These are phyloP conservation scores for Phytopythium montanum DNA, from an alignment of 352 stramenopile species.

Conservation along the genomic window DNA sequence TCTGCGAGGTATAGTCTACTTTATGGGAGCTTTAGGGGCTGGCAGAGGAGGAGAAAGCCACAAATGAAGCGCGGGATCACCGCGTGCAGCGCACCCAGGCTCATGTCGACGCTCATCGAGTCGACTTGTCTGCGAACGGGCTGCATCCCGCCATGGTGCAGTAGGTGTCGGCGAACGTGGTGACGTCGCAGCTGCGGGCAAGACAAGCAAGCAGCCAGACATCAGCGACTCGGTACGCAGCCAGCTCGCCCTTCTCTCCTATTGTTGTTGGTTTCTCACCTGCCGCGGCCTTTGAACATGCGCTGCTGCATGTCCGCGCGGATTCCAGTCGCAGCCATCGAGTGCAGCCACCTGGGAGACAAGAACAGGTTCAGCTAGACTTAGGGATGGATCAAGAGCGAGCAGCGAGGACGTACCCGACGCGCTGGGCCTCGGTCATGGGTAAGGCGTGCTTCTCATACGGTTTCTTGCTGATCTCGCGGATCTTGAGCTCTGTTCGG, in stretches of 20 bases:
- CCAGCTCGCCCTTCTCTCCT: neutral
- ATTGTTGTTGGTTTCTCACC: constrained; percentile 20
- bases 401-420: constrained; percentile 35
- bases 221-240: neutral
- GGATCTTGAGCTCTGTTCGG: constrained; percentile 45
- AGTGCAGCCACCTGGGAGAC: constrained; percentile 62
- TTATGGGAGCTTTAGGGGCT: constrained; percentile 2
- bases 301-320: constrained; percentile 70
- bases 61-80: neutral
- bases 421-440: constrained; percentile 70
- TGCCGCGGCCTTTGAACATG: constrained; percentile 81
- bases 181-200: constrained; percentile 68
- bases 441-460: constrained; percentile 61
- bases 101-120: constrained; percentile 27
- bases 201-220: neutral
- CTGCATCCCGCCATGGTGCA: constrained; percentile 84
- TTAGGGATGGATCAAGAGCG: neutral
- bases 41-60: neutral
- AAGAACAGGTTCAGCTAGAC: neutral
- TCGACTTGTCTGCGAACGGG: constrained; percentile 84
- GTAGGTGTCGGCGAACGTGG: constrained; percentile 80
- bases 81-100: neutral
- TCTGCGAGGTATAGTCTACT: constrained; percentile 9
- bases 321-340: constrained; percentile 63
- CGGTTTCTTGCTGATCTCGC: constrained; percentile 58